A percentile compares a stretch with the other conserved stretches of the same genome.
phyloP scores from a whole-genome alignment of 2,329 filamentous ascomycete species.

The Botryotinia globosa region DNA sequence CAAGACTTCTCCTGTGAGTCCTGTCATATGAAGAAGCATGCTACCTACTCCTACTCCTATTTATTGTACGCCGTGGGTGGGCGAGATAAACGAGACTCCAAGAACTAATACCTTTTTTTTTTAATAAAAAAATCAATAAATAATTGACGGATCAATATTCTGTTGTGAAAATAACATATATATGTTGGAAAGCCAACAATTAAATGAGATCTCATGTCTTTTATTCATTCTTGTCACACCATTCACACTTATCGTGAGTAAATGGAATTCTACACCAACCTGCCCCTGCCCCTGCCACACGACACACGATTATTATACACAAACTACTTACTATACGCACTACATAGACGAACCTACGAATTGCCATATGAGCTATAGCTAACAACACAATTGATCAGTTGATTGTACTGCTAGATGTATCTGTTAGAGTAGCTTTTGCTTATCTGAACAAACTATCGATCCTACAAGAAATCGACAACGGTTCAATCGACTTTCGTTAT shows the following conservation, averaged over 20 bases:
- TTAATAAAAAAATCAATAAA: neutral
- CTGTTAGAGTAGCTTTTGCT: neutral
- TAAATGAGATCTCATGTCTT: neutral
- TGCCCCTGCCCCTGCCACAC: neutral
- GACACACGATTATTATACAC: neutral
- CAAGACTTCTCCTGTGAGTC: neutral
- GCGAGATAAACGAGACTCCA: neutral
- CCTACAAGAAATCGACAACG: neutral
- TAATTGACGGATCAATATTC: neutral
- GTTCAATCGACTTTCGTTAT: neutral
- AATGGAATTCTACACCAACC: neutral
- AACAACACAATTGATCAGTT: neutral
- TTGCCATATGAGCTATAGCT: neutral
- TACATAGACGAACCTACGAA: neutral
- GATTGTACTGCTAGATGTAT: neutral
- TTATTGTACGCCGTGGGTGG: neutral
- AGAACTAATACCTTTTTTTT: neutral
- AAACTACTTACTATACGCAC: neutral
- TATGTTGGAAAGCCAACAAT: neutral
- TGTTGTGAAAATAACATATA: neutral
- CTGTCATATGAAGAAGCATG: neutral
- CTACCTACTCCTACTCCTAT: no score
- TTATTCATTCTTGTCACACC: neutral
- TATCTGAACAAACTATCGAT: neutral
- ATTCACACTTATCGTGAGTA: neutral